phyloP scores from a whole-genome alignment of 179 eudicot genomes.

The Gypsophila paniculata region DNA sequence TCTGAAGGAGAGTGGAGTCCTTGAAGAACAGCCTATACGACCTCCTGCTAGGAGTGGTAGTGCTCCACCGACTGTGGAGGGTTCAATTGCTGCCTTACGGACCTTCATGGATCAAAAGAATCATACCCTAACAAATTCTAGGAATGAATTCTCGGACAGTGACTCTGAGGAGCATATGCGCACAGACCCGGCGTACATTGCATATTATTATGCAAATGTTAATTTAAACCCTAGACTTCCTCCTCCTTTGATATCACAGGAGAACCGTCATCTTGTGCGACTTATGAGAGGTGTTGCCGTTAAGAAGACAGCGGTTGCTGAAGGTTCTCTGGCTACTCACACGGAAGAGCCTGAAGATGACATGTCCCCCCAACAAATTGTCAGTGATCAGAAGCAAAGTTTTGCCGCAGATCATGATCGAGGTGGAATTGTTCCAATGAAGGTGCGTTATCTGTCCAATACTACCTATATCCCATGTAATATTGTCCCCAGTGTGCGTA shows the following conservation, averaged over 20 bases:
- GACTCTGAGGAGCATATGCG: conserved; percentile 50
- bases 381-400: conserved; percentile 27
- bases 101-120: conserved; percentile 30
- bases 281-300: conserved; percentile 27
- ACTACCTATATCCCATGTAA: no score
- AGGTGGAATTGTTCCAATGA: conserved; percentile 30
- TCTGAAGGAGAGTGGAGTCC: conserved; percentile 10
- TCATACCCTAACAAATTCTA: conserved; percentile 27
- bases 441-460: conserved; percentile 33
- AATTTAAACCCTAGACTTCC: conserved; percentile 68
- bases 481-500: no score
- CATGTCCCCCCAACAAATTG: conserved; percentile 24
- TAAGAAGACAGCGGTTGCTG: conserved; percentile 25
- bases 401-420: conserved; percentile 24
- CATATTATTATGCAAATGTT: conserved; percentile 53
- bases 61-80: conserved; percentile 48
- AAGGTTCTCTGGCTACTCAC: conserved; percentile 46
- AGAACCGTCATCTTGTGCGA: conserved; percentile 36
- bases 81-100: conserved; percentile 32
- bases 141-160: conserved; percentile 24
- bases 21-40: conserved; percentile 20
- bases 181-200: conserved; percentile 45
- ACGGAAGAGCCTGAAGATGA: conserved; percentile 57
- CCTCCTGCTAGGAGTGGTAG: conserved; percentile 44
- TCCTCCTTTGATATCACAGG: conserved; percentile 55